Base-by-base conservation (phyloP, 768 basidiomycete genomes). In the Kwoniella mangroviensis region DNA sequence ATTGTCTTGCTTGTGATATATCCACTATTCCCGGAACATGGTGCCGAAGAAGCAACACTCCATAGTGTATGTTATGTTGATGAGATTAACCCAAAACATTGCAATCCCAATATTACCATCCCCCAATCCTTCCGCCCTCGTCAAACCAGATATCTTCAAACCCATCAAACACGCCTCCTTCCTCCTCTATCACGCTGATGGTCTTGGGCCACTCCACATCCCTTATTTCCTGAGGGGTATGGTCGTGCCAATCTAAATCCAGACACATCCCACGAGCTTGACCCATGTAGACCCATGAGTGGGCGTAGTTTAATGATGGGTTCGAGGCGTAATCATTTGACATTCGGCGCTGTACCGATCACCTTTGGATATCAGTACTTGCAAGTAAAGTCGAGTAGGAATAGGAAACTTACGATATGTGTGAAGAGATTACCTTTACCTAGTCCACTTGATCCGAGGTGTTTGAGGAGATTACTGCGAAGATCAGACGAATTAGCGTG, bases 401-500 rank as follows among this genome's bases (percentile, higher is more conserved):
- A 26, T 6, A 52, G 41, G 13, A 21, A 54, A 70, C 79, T 65
- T 42, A 80, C 79, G n/a, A 82, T 67, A 55, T 80, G 77, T 21
- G 77, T 78, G 66, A 82, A 82, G 7, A 75, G 63, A 22, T 63
- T 70, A 21, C 78, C 75, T 45, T 66, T 62, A 41, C 61, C 58
- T 21, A 75, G 45, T n/a, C 73, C 72, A 45, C 66, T 55, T n/a
- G 63, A 72, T 17, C 72, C 70, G 34, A 80, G 73, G 64, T 84
- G 83, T 70, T 85, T 85, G 45, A 85, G 78, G 52, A 84, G 74
- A 66, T 85, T 85, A 12, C 81, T 81, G 19, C 13, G 45, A 6
- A 6, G 19, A 19, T 3, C 45, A 49, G 45, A 10, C 12, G 45
- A 4, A 17, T 49, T 3, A 49, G 45, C 45, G 15, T 15, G 12